Base-by-base conservation (phyloP, 805 yeast genomes). In the Henningerozyma blattae region DNA sequence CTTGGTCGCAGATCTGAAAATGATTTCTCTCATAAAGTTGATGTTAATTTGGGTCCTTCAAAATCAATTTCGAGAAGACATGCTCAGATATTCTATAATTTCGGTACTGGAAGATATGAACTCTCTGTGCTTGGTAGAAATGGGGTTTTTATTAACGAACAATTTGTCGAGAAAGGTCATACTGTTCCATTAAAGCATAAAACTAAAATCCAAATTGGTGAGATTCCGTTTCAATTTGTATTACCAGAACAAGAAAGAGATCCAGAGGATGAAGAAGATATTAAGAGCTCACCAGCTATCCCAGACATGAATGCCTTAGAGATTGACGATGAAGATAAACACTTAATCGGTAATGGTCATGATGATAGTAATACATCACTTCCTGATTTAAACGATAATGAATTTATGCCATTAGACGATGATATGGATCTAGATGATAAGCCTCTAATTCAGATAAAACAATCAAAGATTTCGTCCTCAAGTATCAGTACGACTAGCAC, bases 91-190 rank as follows among this genome's bases (percentile, higher is more conserved):
- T 89, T 87, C 54, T 91, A 89, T 62, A 91, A 91, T 54, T 91
- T 91, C 58, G 97, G 95, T 3, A 86, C 93, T 3, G 97, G 89
- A 53, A 62, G 94, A 43, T 91, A 91, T 51, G 98, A 91, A 57
- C 62, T 91, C 30, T 77, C 93, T 7, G 86, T 91, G 2, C 65
- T 87, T 45, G 98, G 98, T 15, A 70, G 95, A 46, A 91, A 91
- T 55, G 98, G 98, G 26, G 96, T 96, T 2, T 91, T 91, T 64
- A 94, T 91, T 3, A 91, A 89, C 56, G 95, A 86, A 44, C 66
- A 65, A 24, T 91, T 89, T 55, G 79, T 91, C 5, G 95, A 85
- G 51, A 74, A 81, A 40, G 96, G 95, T 7, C 76, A 83, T 25
- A 91, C 98, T 0, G 86, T 91, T 7, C 95, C 95, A 2, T 62